Conservation (phyloP, 2,329 filamentous ascomycete species). For the Pyrenochaeta sp. region DNA sequence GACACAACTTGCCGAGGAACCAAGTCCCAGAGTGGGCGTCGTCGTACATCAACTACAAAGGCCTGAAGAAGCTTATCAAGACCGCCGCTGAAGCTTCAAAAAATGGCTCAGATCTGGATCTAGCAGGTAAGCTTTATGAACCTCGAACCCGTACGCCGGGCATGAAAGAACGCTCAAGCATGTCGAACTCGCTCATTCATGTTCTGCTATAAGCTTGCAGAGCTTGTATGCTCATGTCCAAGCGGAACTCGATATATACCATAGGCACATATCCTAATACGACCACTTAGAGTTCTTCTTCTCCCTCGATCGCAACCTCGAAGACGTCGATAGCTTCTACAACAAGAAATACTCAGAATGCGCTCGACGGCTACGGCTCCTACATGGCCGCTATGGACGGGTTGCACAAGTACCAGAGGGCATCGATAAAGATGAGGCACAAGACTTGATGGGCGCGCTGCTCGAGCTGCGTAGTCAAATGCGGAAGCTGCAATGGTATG, state of each 20-base stretch:
- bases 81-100: constrained; percentile 71
- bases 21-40: constrained; percentile 88
- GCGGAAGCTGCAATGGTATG: constrained; percentile 95
- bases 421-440: constrained; percentile 86
- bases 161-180: background rate
- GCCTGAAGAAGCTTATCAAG: constrained; percentile 95
- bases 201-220: background rate
- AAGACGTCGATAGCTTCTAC: constrained; percentile 96
- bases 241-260: background rate
- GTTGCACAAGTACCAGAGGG: constrained; percentile 72
- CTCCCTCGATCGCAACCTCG: constrained; percentile 93
- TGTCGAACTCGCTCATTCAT: background rate
- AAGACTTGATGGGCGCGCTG: constrained; percentile 89
- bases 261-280: constrained; percentile 11
- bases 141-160: background rate
- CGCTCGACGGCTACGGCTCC: constrained; percentile 80
- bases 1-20: constrained; percentile 73
- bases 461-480: constrained; percentile 87
- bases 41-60: constrained; percentile 88
- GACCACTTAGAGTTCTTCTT: constrained; percentile 85
- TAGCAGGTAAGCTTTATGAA: constrained; percentile 75
- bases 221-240: background rate
- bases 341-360: constrained; percentile 93
- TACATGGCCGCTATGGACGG: constrained; percentile 87
- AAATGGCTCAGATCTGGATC: constrained; percentile 78